Evolutionary conservation across 1,139 yeast genomes (phyloP).

Genomic region (Magnusiomyces fungicola): DNA sequence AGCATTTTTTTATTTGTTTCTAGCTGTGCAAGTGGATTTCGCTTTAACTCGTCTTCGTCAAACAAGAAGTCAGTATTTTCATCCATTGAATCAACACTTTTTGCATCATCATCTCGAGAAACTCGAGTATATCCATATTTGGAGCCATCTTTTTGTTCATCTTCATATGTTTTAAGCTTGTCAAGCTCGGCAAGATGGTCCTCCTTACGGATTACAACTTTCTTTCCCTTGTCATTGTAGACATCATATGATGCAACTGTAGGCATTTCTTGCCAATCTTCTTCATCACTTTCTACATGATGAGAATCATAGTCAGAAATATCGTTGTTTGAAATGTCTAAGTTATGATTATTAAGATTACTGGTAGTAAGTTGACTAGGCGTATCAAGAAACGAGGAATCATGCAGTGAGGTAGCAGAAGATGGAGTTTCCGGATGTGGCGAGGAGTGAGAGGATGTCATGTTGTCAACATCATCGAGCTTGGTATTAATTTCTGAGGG

Average conservation of each 20-base stretch:
- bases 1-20: conserved; percentile 76
- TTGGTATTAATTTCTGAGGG: no score
- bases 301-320: no score
- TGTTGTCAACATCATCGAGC: no score
- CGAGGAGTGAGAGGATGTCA: no score
- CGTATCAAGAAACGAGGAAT: no score
- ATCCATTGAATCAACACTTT: conserved; percentile 60
- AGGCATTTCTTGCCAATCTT: conserved; percentile 53
- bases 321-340: no score
- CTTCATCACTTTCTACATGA: conserved; percentile 22
- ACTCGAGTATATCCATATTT: conserved; percentile 77
- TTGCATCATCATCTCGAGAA: conserved; percentile 73
- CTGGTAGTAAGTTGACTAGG: no score
- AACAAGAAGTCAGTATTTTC: conserved; percentile 80
- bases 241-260: conserved; percentile 52
- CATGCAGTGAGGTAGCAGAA: no score
- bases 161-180: conserved; percentile 20
- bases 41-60: conserved; percentile 38
- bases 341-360: no score
- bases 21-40: conserved; percentile 57
- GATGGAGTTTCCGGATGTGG: no score
- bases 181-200: conserved; percentile 17
- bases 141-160: conserved; percentile 21
- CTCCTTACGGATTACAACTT: conserved; percentile 32
- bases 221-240: conserved; percentile 50